Conservation (phyloP, 176 grass and related monocot genomes). For the Paspalum vaginatum region DNA sequence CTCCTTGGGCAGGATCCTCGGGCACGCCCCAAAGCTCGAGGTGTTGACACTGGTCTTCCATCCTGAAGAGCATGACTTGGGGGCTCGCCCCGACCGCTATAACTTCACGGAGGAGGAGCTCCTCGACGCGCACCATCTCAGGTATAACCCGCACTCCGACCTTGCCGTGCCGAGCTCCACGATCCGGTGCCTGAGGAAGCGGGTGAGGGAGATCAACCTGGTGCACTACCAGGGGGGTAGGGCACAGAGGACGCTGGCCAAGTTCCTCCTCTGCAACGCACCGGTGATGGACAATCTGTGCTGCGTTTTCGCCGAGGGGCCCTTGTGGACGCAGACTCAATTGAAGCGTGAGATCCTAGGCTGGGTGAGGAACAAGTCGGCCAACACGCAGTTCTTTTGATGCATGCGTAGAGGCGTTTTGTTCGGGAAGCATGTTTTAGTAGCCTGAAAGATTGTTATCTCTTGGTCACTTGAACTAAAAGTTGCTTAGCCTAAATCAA, state of each 20-base stretch:
- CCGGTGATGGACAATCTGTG: neutral
- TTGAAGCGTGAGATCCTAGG: neutral
- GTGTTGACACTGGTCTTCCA: neutral
- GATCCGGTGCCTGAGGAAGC: neutral
- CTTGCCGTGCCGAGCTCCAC: neutral
- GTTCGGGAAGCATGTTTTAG: too few relatives aligned
- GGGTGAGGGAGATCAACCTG: neutral
- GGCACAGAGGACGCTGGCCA: conserved; percentile 10
- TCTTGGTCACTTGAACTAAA: too few relatives aligned
- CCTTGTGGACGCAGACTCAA: neutral
- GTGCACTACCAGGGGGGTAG: neutral
- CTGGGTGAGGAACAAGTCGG: neutral
- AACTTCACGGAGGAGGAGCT: neutral
- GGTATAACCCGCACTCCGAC: neutral
- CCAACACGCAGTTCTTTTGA: neutral
- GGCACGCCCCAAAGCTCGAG: neutral
- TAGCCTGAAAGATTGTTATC: too few relatives aligned
- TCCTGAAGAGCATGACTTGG: neutral
- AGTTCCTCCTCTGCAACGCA: conserved; percentile 4
- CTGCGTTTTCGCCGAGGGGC: neutral
- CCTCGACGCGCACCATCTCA: conserved; percentile 10
- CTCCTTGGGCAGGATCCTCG: neutral
- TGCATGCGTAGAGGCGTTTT: neutral
- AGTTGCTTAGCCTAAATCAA: too few relatives aligned
- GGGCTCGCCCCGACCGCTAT: neutral